These are phyloP conservation scores for Lineolata rhizophorae DNA, from an alignment of 495 filamentous ascomycete genomes.

Conservation along the genomic window DNA sequence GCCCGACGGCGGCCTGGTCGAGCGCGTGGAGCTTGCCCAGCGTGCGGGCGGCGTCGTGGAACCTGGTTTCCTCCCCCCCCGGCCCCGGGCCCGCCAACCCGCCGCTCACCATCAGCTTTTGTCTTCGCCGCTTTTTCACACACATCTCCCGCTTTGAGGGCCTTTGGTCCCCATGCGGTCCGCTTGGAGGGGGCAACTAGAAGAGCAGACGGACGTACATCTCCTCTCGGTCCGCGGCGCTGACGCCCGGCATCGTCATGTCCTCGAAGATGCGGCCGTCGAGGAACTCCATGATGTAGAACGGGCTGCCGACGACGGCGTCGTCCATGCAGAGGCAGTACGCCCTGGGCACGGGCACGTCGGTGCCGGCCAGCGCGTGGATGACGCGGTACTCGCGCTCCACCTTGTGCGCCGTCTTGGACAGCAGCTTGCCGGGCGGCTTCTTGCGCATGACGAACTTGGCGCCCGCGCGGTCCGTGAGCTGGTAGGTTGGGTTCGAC, in stretches of 20 bases:
- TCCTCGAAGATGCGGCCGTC: conserved; percentile 76
- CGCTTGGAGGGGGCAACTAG: too few relatives aligned
- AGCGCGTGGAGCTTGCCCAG: conserved; percentile 62
- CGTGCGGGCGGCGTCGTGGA: conserved; percentile 56
- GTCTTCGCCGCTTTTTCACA: too few relatives aligned
- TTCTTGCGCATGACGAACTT: conserved; percentile 78
- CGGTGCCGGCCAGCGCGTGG: conserved; percentile 47
- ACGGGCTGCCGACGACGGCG: conserved; percentile 55
- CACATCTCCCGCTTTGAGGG: too few relatives aligned
- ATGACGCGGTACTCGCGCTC: conserved; percentile 81
- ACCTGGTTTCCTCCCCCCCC: too few relatives aligned
- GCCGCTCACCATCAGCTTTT: too few relatives aligned
- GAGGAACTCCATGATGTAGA: conserved; percentile 86
- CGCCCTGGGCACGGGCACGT: conserved; percentile 64
- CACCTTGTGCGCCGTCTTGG: conserved; percentile 74
- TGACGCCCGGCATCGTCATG: conserved; percentile 48
- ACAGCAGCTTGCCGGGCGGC: conserved; percentile 68
- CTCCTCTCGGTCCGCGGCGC: conserved; percentile 35
- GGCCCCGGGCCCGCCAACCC: too few relatives aligned
- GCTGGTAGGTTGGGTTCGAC: conserved; percentile 80
- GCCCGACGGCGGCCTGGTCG: conserved; percentile 34
- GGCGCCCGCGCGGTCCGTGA: conserved; percentile 37
- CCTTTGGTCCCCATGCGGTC: too few relatives aligned
- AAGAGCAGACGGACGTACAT: too few relatives aligned
- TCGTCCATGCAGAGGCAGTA: conserved; percentile 65